Evolutionary conservation across 164 flowering plant genomes (phyloP).

Genomic region (Tinospora cordifolia): DNA sequence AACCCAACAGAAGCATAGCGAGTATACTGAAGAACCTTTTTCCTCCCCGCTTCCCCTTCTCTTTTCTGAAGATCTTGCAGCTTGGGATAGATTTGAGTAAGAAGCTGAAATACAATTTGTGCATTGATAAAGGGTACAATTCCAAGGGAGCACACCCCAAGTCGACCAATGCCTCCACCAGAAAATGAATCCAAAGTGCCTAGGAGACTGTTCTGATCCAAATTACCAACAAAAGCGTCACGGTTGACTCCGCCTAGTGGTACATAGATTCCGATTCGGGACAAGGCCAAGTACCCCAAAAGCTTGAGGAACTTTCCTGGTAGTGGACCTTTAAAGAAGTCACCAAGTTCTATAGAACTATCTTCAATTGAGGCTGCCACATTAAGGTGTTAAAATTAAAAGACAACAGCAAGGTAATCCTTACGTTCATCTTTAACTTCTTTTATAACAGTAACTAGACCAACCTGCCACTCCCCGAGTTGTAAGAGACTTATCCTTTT

Average conservation of each 20-base stretch:
- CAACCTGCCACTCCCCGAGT: constrained; percentile 85
- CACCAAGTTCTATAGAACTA: constrained; percentile 95
- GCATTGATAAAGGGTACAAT: constrained; percentile 99
- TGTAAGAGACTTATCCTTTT: constrained; percentile 55
- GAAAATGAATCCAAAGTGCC: constrained; percentile 97
- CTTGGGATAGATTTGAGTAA: constrained; percentile 87
- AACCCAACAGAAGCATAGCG: constrained; percentile 99
- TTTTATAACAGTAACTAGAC: neutral
- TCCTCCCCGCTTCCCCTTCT: constrained; percentile 99
- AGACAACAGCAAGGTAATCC: constrained; percentile 5
- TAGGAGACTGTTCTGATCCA: constrained; percentile 86
- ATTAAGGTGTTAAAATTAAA: constrained; percentile 25
- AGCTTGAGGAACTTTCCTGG: constrained; percentile 95
- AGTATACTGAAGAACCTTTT: constrained; percentile 90
- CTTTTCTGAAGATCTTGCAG: constrained; percentile 97
- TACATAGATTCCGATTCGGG: constrained; percentile 85
- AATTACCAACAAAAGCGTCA: constrained; percentile 86
- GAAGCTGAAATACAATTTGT: constrained; percentile 93
- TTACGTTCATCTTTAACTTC: constrained; percentile 8
- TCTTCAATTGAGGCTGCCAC: constrained; percentile 95
- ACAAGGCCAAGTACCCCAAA: constrained; percentile 74
- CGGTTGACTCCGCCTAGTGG: constrained; percentile 98
- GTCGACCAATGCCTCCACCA: constrained; percentile 98
- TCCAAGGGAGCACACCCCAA: constrained; percentile 96
- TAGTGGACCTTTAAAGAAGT: constrained; percentile 94